Conservation (phyloP, 2,329 filamentous ascomycete genomes). For the Penicillium frequentans region DNA sequence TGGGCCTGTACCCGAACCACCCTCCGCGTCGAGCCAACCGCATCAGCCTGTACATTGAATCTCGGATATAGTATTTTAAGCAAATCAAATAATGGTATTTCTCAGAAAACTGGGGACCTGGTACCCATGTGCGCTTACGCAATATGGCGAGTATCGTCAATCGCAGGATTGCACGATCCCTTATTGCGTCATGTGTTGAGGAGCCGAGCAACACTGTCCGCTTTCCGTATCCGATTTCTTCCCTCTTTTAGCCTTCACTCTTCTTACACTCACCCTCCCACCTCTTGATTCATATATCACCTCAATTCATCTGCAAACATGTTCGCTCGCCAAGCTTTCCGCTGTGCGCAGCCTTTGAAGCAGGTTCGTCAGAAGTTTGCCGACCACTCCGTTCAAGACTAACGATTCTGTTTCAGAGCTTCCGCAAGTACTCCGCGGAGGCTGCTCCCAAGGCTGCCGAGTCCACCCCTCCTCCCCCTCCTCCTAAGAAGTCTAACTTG, state of each 20-base stretch:
- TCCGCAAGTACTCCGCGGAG: slow-evolving; percentile 72
- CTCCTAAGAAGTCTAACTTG: slow-evolving; percentile 55
- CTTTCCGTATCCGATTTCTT: slow-evolving; percentile 24
- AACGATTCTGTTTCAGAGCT: slow-evolving; percentile 48
- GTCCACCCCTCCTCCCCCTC: slow-evolving; percentile 5
- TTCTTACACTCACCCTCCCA: slow-evolving; percentile 11
- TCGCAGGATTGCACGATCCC: slow-evolving; percentile 12
- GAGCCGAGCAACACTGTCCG: slow-evolving; percentile 18
- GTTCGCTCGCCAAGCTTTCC: slow-evolving; percentile 67
- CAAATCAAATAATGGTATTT: background rate
- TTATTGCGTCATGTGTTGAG: slow-evolving; percentile 33
- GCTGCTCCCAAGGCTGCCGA: slow-evolving; percentile 28
- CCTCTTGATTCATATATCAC: slow-evolving; percentile 4
- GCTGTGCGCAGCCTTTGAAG: slow-evolving; percentile 64
- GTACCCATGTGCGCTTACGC: background rate
- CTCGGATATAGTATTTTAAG: background rate
- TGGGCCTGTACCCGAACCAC: background rate
- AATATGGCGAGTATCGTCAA: slow-evolving; percentile 3
- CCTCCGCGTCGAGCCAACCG: background rate
- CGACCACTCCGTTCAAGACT: background rate
- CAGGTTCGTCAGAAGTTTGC: slow-evolving; percentile 52
- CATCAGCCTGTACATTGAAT: background rate
- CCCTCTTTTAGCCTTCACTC: slow-evolving; percentile 5
- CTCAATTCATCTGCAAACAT: slow-evolving; percentile 48
- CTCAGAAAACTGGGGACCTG: background rate